Evolutionary conservation across 768 basidiomycete species (phyloP).

Genomic region (Calocera viscosa): DNA sequence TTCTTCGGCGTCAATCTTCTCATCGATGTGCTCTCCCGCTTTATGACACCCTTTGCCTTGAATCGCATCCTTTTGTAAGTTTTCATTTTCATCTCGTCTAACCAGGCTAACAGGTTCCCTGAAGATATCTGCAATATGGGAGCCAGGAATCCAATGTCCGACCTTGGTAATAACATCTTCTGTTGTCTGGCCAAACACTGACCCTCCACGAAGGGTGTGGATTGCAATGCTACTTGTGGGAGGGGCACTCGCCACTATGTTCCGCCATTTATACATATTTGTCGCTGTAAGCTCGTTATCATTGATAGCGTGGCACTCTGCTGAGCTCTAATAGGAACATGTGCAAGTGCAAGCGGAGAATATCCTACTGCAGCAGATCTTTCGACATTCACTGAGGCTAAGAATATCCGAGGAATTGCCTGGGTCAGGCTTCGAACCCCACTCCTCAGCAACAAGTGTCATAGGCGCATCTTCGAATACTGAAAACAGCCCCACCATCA

Average conservation of each 20-base stretch:
- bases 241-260: conserved; percentile 13
- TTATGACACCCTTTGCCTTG: conserved; percentile 30
- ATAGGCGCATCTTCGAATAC: neutral
- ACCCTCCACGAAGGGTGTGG: neutral
- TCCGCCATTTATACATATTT: conserved; percentile 45
- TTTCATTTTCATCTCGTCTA: neutral
- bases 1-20: conserved; percentile 17
- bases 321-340: conserved; percentile 33
- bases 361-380: conserved; percentile 53
- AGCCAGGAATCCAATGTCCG: conserved; percentile 38
- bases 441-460: conserved; percentile 19
- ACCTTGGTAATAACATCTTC: conserved; percentile 58
- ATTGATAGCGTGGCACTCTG: neutral
- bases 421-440: neutral
- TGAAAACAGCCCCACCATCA: neutral
- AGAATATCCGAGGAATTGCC: conserved; percentile 40
- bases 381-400: conserved; percentile 68
- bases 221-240: conserved; percentile 15
- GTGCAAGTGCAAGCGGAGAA: conserved; percentile 39
- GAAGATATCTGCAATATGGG: conserved; percentile 43
- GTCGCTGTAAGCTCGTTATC: conserved; percentile 14
- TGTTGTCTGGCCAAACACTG: neutral
- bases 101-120: conserved; percentile 14
- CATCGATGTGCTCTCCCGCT: conserved; percentile 23
- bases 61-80: conserved; percentile 31